Conservation (phyloP, 441 rosid genomes). For the Melastoma candidum region DNA sequence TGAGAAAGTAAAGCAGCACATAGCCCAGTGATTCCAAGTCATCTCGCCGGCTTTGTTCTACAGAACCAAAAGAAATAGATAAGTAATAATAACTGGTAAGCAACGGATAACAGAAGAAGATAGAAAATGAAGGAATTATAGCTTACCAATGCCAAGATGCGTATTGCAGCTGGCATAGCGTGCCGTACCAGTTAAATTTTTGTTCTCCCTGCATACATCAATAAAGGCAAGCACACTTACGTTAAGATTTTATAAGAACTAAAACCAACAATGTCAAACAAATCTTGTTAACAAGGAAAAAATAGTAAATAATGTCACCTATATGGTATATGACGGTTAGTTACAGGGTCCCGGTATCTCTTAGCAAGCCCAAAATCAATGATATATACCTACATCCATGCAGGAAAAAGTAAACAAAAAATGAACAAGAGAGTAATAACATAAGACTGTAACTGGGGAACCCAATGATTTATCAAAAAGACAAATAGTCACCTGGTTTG, state of each 20-base stretch:
- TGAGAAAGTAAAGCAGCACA: constrained; percentile 43
- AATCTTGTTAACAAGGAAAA: background rate
- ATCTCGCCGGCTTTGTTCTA: constrained; percentile 60
- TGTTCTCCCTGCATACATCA: constrained; percentile 40
- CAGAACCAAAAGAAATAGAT: constrained; percentile 9
- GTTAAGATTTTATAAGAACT: background rate
- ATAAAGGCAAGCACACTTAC: background rate
- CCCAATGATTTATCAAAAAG: background rate
- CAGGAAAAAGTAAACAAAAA: constrained; percentile 6
- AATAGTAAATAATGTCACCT: constrained; percentile 25
- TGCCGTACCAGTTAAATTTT: constrained; percentile 59
- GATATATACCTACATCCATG: constrained; percentile 37
- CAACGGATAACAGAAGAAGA: background rate
- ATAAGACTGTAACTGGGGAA: background rate
- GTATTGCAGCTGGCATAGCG: constrained; percentile 65
- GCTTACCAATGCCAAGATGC: constrained; percentile 59
- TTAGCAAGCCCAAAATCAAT: constrained; percentile 63
- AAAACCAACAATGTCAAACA: background rate
- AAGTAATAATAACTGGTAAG: constrained; percentile 5
- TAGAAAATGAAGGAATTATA: constrained; percentile 3
- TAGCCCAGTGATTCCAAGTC: constrained; percentile 64
- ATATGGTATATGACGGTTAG: constrained; percentile 54
- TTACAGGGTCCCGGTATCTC: constrained; percentile 44
- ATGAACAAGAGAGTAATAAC: background rate
- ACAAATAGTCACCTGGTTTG: constrained; percentile 56